Base-by-base conservation (phyloP, 1,139 yeast genomes). In the Taphrina communis region DNA sequence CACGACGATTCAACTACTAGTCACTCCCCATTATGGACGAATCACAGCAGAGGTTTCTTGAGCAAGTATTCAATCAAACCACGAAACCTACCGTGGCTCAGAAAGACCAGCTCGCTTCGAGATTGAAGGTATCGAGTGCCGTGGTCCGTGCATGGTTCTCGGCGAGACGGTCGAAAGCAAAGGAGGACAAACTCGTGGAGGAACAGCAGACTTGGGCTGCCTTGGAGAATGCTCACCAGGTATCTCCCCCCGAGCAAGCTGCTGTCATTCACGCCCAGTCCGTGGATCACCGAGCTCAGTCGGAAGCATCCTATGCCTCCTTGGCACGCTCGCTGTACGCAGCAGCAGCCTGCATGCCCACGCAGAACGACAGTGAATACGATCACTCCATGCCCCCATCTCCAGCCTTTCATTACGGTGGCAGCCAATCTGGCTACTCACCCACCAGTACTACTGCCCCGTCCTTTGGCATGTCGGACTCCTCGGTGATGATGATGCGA, bases 251-350 rank as follows among this genome's bases (percentile, higher is more conserved):
- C 4, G 53, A 50, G 36, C 53, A 50, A n/a, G 8, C 6, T 50
- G 48, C 31, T 36, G 31, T 42, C 51, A 17, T 8, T 19, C 42
- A 25, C 14, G 11, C 39, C 35, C 51, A 17, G 41, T 9, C 51
- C 12, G 31, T 36, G 17, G 44, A 42, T 42, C 53, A 58, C 53
- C 42, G 25, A n/a, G 36, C 53, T 31, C 62, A 58, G 42, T 58
- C 62, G 7, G 31, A 58, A 17, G 62, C 62, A 6, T 42, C 62
- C 25, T 46, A 58, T 44, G 62, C 62, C 7, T 58, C 62, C 21
- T 41, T 58, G 50, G 62, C 62, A 17, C 62, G 62, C 6, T 58
- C 62, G 6, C 62, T 58, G 25, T 19, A 38, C 11, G 62, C 62
- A 14, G 62, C 62, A 6, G 51, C 38, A 2, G 53, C 38, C 19